A percentile compares a stretch with the other conserved stretches of the same genome.
phyloP scores from a whole-genome alignment of 163 green algal species.

The Chlamydomonas reinhardtii region DNA sequence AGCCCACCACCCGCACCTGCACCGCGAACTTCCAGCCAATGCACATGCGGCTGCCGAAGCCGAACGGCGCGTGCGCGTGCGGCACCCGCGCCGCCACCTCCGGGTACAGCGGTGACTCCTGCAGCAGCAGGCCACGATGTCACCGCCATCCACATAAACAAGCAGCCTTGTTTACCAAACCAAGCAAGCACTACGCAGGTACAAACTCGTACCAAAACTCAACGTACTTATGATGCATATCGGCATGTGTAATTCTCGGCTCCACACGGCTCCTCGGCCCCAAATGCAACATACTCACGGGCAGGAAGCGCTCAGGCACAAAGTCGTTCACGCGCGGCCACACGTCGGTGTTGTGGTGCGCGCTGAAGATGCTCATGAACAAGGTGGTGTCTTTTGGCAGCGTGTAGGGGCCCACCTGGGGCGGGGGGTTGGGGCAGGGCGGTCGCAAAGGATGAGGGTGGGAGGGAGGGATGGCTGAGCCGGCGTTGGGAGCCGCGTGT shows the following conservation, averaged over 20 bases:
- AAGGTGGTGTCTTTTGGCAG: constrained; percentile 53
- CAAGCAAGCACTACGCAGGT: too few species aligned
- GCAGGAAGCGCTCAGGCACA: constrained; percentile 86
- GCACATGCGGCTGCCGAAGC: constrained; percentile 62
- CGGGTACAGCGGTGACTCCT: constrained; percentile 42
- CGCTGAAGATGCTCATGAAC: constrained; percentile 93
- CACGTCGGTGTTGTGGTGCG: constrained; percentile 78
- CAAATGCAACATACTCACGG: constrained; percentile 12
- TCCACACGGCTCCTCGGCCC: too few species aligned
- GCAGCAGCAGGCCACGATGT: too few species aligned
- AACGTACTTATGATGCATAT: too few species aligned
- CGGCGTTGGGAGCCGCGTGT: too few species aligned
- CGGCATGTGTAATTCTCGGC: too few species aligned
- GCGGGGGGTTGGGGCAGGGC: neutral
- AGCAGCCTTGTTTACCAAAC: too few species aligned
- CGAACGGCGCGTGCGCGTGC: constrained; percentile 64
- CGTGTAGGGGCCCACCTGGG: constrained; percentile 9
- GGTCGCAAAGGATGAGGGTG: too few species aligned
- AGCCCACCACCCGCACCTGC: neutral
- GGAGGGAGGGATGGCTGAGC: too few species aligned
- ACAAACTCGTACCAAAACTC: too few species aligned
- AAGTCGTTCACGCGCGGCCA: constrained; percentile 80
- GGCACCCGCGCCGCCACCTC: constrained; percentile 35
- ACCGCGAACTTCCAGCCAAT: constrained; percentile 59
- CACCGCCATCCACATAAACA: too few species aligned